Percentiles rank a stretch among this genome's conserved stretches.
Evolutionary conservation across 2,329 filamentous ascomycete genomes (phyloP).

Genomic region (Monilinia fructigena): DNA sequence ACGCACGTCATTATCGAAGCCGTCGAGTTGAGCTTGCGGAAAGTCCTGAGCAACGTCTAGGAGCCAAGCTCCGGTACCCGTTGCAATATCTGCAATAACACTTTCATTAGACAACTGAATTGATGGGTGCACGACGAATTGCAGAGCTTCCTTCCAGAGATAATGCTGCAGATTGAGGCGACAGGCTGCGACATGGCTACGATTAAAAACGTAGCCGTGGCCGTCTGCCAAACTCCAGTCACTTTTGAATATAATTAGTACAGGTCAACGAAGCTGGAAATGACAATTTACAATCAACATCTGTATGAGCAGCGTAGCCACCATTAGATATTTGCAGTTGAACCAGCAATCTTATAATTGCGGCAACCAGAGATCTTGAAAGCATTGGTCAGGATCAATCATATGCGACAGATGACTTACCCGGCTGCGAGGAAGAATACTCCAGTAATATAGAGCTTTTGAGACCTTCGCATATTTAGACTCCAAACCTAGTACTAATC

Average conservation of each 20-base stretch:
- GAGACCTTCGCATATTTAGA: too few species aligned
- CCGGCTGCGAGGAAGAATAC: too few species aligned
- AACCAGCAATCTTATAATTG: too few species aligned
- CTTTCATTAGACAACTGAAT: not conserved
- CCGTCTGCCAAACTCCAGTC: conserved; percentile 14
- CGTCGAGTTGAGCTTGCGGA: not conserved
- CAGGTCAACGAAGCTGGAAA: not conserved
- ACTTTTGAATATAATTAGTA: not conserved
- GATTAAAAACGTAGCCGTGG: not conserved
- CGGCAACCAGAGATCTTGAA: too few species aligned
- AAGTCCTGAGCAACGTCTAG: conserved; percentile 3
- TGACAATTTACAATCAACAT: not conserved
- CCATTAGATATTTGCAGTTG: not conserved
- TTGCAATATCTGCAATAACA: conserved; percentile 13
- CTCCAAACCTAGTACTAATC: too few species aligned
- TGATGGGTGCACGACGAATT: conserved; percentile 4
- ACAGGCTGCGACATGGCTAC: conserved; percentile 7
- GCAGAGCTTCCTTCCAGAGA: conserved; percentile 15
- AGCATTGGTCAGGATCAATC: too few species aligned
- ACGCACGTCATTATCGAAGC: not conserved
- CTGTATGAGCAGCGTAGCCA: not conserved
- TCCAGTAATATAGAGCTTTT: too few species aligned
- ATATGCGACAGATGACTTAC: too few species aligned
- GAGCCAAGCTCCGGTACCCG: conserved; percentile 12
- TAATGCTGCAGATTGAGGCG: not conserved